Base-by-base conservation (phyloP, 2,329 filamentous ascomycete genomes). In the Scedosporium boydii region DNA sequence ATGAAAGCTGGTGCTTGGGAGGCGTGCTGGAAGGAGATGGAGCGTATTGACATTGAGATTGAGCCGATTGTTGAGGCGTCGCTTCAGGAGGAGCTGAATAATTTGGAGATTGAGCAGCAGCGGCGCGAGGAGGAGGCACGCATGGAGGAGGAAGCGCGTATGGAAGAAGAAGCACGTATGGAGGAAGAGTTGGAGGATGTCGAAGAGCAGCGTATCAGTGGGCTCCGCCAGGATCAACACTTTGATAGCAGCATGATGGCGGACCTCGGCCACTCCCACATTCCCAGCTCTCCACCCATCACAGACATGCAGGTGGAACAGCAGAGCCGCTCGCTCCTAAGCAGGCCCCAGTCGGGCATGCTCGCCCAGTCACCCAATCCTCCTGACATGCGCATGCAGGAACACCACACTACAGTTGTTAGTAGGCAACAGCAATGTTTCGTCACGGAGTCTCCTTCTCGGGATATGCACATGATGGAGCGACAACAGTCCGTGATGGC, bases 1-100 rank as follows among this genome's bases (percentile, higher is more conserved):
- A 96, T 99, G 91, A 85, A 87, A 63, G 87, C 91, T 4, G 91
- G 91, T 0, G 93, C 95, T 0, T 99, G 95, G 95, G 85, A 85
- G 4, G 93, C 93, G 2, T 93, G 91, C 63, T 99, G 93, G 93
- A 89, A 86, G 68, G 93, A 98, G 74, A 99, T 99, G 95, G 95
- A 99, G 76, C 85, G 93, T n/a, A 91, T 98, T 0, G 95, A 99
- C 70, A 90, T 96, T 1, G 93, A 98, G 74, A 85, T 99, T 60
- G 85, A 90, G 68, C 89, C 95, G 3, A 83, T 87, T 69, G 81
- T 92, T 10, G 83, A 86, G 18, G 73, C 82, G 0, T 74, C 78
- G 1, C 70, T 88, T 12, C 80, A 86, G 61, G 80, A 81, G 18
- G 84, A 86, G 66, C 75, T 92, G 21, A 83, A 86, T 63, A 76